These are phyloP conservation scores for Pyrenula aspistea DNA, from an alignment of 495 filamentous ascomycete genomes.

Conservation along the genomic window DNA sequence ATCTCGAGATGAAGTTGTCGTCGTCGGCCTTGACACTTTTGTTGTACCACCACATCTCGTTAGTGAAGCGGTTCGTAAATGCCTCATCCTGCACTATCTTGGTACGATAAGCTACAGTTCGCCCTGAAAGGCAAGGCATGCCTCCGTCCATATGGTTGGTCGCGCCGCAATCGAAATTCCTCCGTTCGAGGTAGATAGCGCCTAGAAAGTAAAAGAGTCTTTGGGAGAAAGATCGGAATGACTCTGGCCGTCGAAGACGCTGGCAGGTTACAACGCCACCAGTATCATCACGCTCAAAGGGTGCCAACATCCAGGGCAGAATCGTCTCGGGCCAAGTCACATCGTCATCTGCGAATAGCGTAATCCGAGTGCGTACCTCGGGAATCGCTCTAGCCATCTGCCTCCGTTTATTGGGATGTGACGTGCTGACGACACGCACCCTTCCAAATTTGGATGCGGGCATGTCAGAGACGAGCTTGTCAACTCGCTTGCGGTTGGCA, in stretches of 20 bases:
- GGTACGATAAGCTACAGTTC: conserved; percentile 73
- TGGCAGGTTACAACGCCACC: conserved; percentile 80
- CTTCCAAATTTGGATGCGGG: conserved; percentile 31
- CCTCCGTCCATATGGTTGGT: conserved; percentile 79
- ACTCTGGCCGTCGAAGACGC: conserved; percentile 51
- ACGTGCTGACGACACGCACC: conserved; percentile 39
- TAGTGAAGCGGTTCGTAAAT: conserved; percentile 62
- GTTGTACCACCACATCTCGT: conserved; percentile 55
- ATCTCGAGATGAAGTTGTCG: conserved; percentile 75
- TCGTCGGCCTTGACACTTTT: conserved; percentile 70
- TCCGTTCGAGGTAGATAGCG: conserved; percentile 67
- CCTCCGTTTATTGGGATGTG: conserved; percentile 66
- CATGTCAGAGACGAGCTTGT: conserved; percentile 39
- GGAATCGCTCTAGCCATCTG: conserved; percentile 76
- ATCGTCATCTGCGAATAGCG: conserved; percentile 78
- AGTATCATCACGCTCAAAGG: conserved; percentile 64
- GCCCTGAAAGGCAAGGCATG: conserved; percentile 76
- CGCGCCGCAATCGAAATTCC: conserved; percentile 83
- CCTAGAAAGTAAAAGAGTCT: conserved; percentile 67
- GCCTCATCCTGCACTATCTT: conserved; percentile 65
- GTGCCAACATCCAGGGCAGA: conserved; percentile 72
- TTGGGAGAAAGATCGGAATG: conserved; percentile 37
- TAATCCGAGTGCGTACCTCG: conserved; percentile 60
- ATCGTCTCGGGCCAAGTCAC: conserved; percentile 71
- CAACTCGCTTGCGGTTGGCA: conserved; percentile 42